Evolutionary conservation across 495 filamentous ascomycete species (phyloP).

Genomic region (Astrocystis sublimbata): DNA sequence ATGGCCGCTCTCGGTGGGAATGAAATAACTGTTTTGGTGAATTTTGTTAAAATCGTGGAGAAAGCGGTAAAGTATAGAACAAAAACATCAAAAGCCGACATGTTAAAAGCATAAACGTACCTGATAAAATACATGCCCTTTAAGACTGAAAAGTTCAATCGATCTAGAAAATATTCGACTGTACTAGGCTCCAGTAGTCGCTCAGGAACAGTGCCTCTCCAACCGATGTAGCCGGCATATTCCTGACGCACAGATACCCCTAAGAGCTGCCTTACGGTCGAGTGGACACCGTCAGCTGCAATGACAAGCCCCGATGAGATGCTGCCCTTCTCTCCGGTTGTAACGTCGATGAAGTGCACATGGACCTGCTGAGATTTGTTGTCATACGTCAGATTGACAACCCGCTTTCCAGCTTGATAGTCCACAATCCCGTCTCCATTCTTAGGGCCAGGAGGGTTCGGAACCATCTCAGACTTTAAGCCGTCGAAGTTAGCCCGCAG

Average conservation of each 20-base stretch:
- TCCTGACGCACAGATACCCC: conserved; percentile 36
- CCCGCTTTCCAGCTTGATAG: conserved; percentile 44
- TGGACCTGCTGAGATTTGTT: conserved; percentile 28
- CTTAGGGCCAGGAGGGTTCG: conserved; percentile 22
- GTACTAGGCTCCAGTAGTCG: conserved; percentile 27
- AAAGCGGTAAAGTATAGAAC: no score
- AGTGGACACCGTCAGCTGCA: conserved; percentile 54
- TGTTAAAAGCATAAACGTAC: conserved; percentile 28
- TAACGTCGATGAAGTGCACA: conserved; percentile 30
- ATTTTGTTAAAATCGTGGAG: no score
- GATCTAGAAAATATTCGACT: conserved; percentile 34
- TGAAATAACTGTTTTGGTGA: conserved; percentile 41
- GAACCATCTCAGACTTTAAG: conserved; percentile 27
- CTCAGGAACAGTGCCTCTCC: conserved; percentile 52
- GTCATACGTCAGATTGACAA: conserved; percentile 39
- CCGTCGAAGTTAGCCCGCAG: conserved; percentile 55
- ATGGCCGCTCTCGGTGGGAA: conserved; percentile 45
- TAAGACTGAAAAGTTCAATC: conserved; percentile 7
- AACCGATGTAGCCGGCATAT: conserved; percentile 55
- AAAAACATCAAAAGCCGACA: no score
- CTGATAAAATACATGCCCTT: conserved; percentile 19
- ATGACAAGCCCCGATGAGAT: conserved; percentile 37
- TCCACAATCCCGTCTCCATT: conserved; percentile 34
- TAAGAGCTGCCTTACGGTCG: conserved; percentile 45
- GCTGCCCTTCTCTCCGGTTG: conserved; percentile 6